Conservation (phyloP, 805 yeast species). For the Myxozyma udenii region DNA sequence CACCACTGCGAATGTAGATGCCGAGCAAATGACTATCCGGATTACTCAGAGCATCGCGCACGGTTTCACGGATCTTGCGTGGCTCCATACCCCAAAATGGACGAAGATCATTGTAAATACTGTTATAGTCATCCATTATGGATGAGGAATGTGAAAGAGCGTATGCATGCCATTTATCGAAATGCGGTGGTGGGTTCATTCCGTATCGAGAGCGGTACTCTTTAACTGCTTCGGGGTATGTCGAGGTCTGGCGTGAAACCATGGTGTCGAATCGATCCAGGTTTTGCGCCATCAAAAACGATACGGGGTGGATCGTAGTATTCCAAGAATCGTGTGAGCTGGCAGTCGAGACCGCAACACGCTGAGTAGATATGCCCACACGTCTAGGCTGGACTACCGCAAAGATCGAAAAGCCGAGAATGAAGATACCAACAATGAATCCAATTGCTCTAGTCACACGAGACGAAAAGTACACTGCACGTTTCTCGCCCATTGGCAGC, state of each 20-base stretch:
- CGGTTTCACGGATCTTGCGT: conserved; percentile 20
- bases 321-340: conserved; percentile 18
- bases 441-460: conserved; percentile 18
- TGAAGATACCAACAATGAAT: conserved; percentile 16
- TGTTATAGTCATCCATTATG: conserved; percentile 31
- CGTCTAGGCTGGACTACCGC: conserved; percentile 12
- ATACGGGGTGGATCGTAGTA: conserved; percentile 27
- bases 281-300: conserved; percentile 24
- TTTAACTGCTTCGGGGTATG: conserved; percentile 29
- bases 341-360: conserved; percentile 9
- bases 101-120: conserved; percentile 21
- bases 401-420: conserved; percentile 17
- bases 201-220: conserved; percentile 23
- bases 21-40: conserved; percentile 25
- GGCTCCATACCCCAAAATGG: conserved; percentile 33
- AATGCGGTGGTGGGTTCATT: conserved; percentile 33
- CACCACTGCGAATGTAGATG: conserved; percentile 23
- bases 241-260: conserved; percentile 19
- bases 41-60: conserved; percentile 19
- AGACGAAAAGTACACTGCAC: conserved; percentile 11
- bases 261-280: conserved; percentile 3
- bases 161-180: conserved; percentile 32
- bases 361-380: conserved; percentile 14
- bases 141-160: conserved; percentile 21
- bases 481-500: conserved; percentile 22